Evolutionary conservation across 1,139 yeast species (phyloP), one percentile per base, ranked within the genome.

Genomic region (Kodamaea derodonti): DNA sequence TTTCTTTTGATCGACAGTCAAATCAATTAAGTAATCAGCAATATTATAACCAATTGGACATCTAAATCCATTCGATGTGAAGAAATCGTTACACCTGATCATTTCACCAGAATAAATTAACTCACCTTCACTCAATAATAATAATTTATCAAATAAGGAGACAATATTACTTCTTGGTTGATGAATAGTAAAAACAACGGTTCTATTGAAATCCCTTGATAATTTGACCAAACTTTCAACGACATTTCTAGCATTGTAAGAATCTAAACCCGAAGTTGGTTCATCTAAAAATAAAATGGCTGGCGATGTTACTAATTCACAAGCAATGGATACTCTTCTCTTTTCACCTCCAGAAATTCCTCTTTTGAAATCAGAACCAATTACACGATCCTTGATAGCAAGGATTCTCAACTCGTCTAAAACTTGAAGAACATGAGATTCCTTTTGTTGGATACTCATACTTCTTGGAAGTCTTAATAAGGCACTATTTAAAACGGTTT

Each of bases 91-190:
- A 41, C 87, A 78, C 37, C 74, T 72, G 18, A 73, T 65, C 76
- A 81, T 78, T 14, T 81, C 85, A 12, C 98, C 98, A 0, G 96
- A 85, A 54, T 84, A 92, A 1, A 90, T 82, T 54, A 87, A 65
- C 47, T 80, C 80, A 40, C 98, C 98, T 43, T 83, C 83, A 27
- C 96, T 85, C 35, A 92, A 69, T 33, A 92, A 64, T 2, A 92
- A 59, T 35, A 92, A 69, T 46, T 83, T 82, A 54, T 90, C 97
- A 60, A 92, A 92, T 36, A 87, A 63, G 0, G 96, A 80, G 20
- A 92, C 97, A 54, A 92, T 90, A 50, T 92, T 92, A 41, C 96
- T 86, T 54, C 98, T 75, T n/a, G 98, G 98, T 55, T 92, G 98
- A 61, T 92, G 98, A 45, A 92, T 92, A 0, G 98, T 87, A 54